Conservation (phyloP, 2,329 filamentous ascomycete species). For the Diaporthe australafricana region DNA sequence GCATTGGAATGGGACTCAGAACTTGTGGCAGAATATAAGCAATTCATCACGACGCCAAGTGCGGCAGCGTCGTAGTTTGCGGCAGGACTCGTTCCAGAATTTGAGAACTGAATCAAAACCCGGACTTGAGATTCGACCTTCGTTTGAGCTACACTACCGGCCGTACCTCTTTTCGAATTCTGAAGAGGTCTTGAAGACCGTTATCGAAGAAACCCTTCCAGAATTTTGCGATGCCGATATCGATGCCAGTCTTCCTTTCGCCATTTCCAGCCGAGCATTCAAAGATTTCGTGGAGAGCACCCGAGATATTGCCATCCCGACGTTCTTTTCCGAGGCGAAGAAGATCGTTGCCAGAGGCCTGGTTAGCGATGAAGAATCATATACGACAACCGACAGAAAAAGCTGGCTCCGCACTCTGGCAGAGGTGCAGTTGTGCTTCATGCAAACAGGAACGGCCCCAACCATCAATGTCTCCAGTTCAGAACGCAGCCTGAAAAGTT, state of each 20-base stretch:
- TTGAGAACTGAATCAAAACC: background rate
- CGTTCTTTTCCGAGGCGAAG: background rate
- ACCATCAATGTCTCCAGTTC: background rate
- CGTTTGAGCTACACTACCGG: background rate
- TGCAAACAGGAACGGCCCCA: background rate
- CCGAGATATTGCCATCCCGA: background rate
- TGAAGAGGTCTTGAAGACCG: background rate
- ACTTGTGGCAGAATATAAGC: no score
- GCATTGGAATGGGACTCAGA: no score
- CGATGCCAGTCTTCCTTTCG: background rate
- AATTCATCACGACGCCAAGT: no score
- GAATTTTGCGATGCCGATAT: background rate
- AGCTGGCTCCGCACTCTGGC: background rate
- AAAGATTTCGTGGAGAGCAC: background rate
- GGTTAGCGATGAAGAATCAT: background rate
- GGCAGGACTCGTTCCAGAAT: background rate
- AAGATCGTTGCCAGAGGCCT: background rate
- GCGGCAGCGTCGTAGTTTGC: no score
- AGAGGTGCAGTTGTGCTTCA: background rate
- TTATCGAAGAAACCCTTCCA: background rate
- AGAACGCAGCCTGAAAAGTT: background rate
- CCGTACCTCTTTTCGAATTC: background rate
- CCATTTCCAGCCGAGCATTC: background rate
- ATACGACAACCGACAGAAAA: background rate
- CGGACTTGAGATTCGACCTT: background rate